Evolutionary conservation across 768 basidiomycete species (phyloP), one percentile per base, ranked within the genome.

Genomic region (Pholiota conissans): DNA sequence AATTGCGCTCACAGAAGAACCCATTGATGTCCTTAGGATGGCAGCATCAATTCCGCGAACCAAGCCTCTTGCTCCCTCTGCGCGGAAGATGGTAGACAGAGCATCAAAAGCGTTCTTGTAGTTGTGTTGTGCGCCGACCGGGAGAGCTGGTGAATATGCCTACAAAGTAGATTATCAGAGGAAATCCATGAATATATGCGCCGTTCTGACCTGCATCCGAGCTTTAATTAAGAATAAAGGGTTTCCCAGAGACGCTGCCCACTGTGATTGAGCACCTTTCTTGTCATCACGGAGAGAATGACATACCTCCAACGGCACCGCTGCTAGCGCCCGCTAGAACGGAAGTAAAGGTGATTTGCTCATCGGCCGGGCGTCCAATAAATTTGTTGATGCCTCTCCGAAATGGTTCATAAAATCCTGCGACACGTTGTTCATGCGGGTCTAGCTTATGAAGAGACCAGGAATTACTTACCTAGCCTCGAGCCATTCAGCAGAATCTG

Each of bases 341-440:
- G 35, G 95, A 92, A 0, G 92, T 95, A 35, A 84, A 69, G 2
- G 87, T 85, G 37, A 89, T 76, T 63, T 90, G 90, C 22, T 87
- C 86, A 20, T 80, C 78, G 35, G 85, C 73, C 28, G 80, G 71
- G 60, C 80, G 73, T 37, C 95, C 94, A 49, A 91, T 71, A 35
- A 85, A 61, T 18, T 74, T 74, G 73, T 98, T 99, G 50, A 92
- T 68, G 2, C 71, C 71, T 57, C 76, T 80, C 58, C 97, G 82
- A 56, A 98, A 84, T 1, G 95, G 96, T 69, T 99, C 97, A 69
- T 97, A 99, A 68, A 99, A 96, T 4, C 97, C 96, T 93, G 61
- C 18, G 22, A 32, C 26, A 47, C 27, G 34, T 16, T 14, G 35
- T 55, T 18, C 49, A 48, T 24, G 42, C 18, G 13, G 11, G 14